A percentile compares a stretch with the other conserved stretches of the same genome.
These are phyloP conservation scores for Podaxis rugospora DNA, from an alignment of 768 basidiomycete genomes.

Conservation along the genomic window DNA sequence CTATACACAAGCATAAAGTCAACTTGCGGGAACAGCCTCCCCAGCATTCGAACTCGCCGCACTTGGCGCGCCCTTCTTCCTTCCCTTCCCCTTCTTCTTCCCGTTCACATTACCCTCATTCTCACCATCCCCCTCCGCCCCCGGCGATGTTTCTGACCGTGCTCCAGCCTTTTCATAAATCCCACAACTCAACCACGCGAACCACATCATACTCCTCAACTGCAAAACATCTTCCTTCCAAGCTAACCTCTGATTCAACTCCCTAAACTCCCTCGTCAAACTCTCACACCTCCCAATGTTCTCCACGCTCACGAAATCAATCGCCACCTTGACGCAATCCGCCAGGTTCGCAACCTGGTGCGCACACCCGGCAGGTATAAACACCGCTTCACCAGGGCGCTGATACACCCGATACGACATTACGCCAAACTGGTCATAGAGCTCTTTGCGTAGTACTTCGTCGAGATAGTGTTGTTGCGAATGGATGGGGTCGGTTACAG, in stretches of 20 bases:
- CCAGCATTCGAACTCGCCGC: background rate
- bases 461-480: constrained; percentile 87
- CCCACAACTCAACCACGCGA: constrained; percentile 76
- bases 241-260: constrained; percentile 79
- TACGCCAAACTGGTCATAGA: constrained; percentile 67
- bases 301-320: constrained; percentile 93
- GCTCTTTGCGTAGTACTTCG: constrained; percentile 54
- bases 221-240: constrained; percentile 97
- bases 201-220: constrained; percentile 91
- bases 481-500: constrained; percentile 75
- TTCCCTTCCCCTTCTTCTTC: background rate
- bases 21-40: background rate
- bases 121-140: background rate
- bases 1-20: background rate
- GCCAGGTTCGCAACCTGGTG: constrained; percentile 91
- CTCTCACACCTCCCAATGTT: constrained; percentile 83
- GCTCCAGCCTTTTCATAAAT: constrained; percentile 25
- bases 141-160: background rate
- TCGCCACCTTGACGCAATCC: constrained; percentile 95
- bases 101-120: background rate
- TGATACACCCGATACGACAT: constrained; percentile 85
- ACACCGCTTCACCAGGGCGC: constrained; percentile 87
- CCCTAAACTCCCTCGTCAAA: constrained; percentile 84
- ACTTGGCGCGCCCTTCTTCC: background rate
- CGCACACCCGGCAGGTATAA: constrained; percentile 92